phyloP scores from a whole-genome alignment of 805 yeast genomes.

The Alloascoidea hylecoeti region DNA sequence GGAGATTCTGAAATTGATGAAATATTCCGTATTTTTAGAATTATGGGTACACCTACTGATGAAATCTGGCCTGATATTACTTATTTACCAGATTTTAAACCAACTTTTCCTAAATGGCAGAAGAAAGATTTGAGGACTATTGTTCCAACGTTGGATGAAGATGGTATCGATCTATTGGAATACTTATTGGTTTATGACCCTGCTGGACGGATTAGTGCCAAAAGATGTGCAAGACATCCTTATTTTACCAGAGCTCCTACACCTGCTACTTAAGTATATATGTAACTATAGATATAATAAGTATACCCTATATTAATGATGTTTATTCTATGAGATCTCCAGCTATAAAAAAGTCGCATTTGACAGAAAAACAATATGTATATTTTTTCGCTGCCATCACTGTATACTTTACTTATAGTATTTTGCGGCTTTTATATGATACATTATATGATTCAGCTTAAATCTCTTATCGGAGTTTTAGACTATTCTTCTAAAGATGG shows the following conservation, averaged over 20 bases:
- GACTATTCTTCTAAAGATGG: too few species aligned
- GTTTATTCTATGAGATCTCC: too few species aligned
- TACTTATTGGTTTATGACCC: constrained; percentile 44
- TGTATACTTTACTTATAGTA: too few species aligned
- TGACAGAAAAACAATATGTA: too few species aligned
- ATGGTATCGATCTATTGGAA: constrained; percentile 74
- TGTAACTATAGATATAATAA: too few species aligned
- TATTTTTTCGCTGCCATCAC: too few species aligned
- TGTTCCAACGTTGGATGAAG: constrained; percentile 68
- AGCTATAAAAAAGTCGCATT: too few species aligned
- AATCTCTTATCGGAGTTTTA: too few species aligned
- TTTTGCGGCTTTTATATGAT: too few species aligned
- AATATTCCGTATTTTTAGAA: constrained; percentile 82
- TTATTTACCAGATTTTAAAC: constrained; percentile 82
- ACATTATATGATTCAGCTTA: too few species aligned
- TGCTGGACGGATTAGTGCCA: constrained; percentile 85
- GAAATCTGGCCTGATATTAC: constrained; percentile 91
- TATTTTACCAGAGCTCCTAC: constrained; percentile 32
- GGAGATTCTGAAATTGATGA: constrained; percentile 98
- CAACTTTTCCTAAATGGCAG: constrained; percentile 85
- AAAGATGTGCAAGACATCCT: constrained; percentile 81
- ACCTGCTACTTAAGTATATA: not conserved
- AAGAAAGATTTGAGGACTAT: constrained; percentile 52
- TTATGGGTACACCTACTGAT: constrained; percentile 90
- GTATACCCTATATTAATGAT: too few species aligned